Percentiles rank a stretch among this genome's conserved stretches.
Conservation (phyloP, 305 asterid species). For the Salvia sclarea region DNA sequence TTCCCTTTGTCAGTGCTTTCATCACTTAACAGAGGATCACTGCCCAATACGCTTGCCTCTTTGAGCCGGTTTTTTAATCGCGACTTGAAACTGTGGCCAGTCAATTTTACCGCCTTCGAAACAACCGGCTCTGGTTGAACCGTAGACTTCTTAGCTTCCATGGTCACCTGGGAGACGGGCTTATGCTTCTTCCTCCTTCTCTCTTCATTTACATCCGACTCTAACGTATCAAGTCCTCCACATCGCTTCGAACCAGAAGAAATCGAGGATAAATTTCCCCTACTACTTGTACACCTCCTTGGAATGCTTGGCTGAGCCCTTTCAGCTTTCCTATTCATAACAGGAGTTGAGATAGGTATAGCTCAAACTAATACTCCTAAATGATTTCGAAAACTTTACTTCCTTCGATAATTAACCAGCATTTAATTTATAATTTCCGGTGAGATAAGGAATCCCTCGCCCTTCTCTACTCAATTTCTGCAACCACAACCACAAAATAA, state of each 20-base stretch:
- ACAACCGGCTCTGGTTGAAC: conserved; percentile 33
- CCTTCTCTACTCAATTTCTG: conserved; percentile 27
- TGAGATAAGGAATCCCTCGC: conserved; percentile 15
- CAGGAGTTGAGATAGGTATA: conserved; percentile 14
- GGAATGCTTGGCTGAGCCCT: conserved; percentile 16
- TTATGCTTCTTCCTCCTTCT: conserved; percentile 26
- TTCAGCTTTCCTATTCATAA: conserved; percentile 25
- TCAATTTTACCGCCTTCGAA: conserved; percentile 42
- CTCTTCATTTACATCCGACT: not conserved
- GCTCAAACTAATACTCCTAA: not conserved
- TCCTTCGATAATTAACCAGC: not conserved
- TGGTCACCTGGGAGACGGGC: conserved; percentile 26
- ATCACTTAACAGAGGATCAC: conserved; percentile 27
- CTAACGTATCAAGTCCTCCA: not conserved
- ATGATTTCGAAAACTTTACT: not conserved
- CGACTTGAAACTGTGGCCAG: conserved; percentile 42
- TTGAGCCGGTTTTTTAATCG: conserved; percentile 27
- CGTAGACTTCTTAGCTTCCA: conserved; percentile 39
- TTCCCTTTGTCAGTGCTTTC: conserved; percentile 31
- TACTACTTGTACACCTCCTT: conserved; percentile 16
- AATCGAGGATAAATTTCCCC: not conserved
- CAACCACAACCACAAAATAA: conserved; percentile 1
- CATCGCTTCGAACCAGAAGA: not conserved
- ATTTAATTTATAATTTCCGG: not conserved
- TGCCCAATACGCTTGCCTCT: conserved; percentile 6